phyloP scores from a whole-genome alignment of 768 basidiomycete genomes.

The Hemileccinum rubropunctum region DNA sequence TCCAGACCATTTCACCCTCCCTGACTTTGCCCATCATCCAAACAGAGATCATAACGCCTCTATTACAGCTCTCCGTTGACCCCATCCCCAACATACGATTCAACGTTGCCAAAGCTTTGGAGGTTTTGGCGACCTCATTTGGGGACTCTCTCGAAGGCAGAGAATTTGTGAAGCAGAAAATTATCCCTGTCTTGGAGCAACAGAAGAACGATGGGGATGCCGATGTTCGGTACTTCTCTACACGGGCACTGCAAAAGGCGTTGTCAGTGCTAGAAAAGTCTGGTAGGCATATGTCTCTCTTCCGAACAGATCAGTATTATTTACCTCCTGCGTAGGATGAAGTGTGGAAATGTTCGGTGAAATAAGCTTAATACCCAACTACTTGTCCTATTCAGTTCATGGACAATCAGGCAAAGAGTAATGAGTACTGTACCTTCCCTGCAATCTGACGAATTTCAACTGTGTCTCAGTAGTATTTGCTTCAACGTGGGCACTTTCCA shows the following conservation, averaged over 20 bases:
- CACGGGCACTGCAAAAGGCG: conserved; percentile 69
- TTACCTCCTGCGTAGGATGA: conserved; percentile 18
- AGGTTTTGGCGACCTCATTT: conserved; percentile 78
- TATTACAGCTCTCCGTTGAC: conserved; percentile 80
- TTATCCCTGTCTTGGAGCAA: conserved; percentile 82
- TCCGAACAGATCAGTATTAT: not conserved
- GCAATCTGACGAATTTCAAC: conserved; percentile 26
- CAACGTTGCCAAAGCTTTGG: conserved; percentile 95
- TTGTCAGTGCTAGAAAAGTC: conserved; percentile 35
- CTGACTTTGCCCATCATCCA: conserved; percentile 81
- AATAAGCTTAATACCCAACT: conserved; percentile 31
- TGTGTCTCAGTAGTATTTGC: not conserved
- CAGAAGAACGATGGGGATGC: conserved; percentile 89
- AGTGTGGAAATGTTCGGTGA: conserved; percentile 18
- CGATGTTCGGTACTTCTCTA: conserved; percentile 94
- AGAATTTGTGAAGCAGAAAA: conserved; percentile 67
- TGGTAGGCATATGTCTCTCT: conserved; percentile 28
- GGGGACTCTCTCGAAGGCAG: conserved; percentile 64
- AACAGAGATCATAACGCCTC: conserved; percentile 78
- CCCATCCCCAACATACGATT: conserved; percentile 99
- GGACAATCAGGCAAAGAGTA: conserved; percentile 24
- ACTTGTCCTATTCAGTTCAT: conserved; percentile 19
- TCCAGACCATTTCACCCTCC: conserved; percentile 93
- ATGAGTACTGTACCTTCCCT: conserved; percentile 31
- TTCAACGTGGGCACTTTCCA: not conserved